phyloP scores from a whole-genome alignment of 1,139 yeast species.

The Blastobotrys proliferans region DNA sequence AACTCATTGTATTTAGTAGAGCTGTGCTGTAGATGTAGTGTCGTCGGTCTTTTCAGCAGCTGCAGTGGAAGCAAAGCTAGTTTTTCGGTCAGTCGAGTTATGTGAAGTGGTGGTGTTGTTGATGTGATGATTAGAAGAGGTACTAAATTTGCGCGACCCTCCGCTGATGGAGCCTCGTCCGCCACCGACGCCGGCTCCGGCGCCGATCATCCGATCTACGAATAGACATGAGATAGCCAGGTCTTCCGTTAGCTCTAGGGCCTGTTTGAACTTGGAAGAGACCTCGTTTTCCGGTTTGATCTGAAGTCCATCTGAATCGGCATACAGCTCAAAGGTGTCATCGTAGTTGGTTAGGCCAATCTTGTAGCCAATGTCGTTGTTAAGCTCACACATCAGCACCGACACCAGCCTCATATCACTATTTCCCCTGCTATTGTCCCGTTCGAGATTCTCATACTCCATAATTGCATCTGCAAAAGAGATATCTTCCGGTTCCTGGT shows the following conservation, averaged over 20 bases:
- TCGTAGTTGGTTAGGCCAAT: neutral
- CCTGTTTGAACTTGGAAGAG: slow-evolving; percentile 2
- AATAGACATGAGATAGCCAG: too few species aligned
- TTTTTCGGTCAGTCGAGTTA: too few species aligned
- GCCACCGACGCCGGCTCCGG: too few species aligned
- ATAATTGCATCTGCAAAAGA: slow-evolving; percentile 25
- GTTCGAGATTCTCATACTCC: slow-evolving; percentile 16
- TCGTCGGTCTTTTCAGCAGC: too few species aligned
- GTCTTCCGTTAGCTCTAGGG: slow-evolving; percentile 4
- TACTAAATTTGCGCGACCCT: too few species aligned
- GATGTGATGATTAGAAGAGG: too few species aligned
- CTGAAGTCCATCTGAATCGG: neutral
- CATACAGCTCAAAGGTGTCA: neutral
- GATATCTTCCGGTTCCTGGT: slow-evolving; percentile 12
- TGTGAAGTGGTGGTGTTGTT: too few species aligned
- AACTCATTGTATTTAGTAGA: slow-evolving; percentile 20
- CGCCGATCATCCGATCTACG: too few species aligned
- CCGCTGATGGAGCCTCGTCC: too few species aligned
- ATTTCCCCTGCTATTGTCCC: neutral
- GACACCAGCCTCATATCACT: neutral
- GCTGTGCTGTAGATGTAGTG: too few species aligned
- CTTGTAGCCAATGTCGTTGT: neutral
- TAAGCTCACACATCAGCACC: neutral
- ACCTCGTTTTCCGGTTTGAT: neutral
- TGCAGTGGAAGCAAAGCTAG: too few species aligned